phyloP scores from a whole-genome alignment of 352 stramenopile species.

The Saprolegnia diclina region DNA sequence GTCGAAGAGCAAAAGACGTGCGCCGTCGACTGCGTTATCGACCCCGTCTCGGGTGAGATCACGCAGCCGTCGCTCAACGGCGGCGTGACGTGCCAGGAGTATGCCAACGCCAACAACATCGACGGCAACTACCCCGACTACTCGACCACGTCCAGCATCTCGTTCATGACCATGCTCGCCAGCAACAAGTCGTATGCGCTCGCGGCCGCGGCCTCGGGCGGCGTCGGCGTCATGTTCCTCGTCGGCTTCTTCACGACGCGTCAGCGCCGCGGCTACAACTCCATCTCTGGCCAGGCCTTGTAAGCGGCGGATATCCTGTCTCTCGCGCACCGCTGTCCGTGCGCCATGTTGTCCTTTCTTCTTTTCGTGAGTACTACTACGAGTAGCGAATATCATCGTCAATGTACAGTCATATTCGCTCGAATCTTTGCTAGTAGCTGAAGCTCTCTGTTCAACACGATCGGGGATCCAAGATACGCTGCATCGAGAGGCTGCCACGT shows the following conservation, averaged over 20 bases:
- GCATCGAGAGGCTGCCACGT: too few relatives aligned
- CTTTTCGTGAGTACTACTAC: too few relatives aligned
- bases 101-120: background rate
- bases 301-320: background rate
- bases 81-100: background rate
- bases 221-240: constrained; percentile 17
- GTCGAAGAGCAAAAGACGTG: constrained; percentile 7
- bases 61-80: constrained; percentile 6
- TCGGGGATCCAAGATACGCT: too few relatives aligned
- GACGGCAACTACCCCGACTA: constrained; percentile 1
- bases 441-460: too few relatives aligned
- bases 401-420: too few relatives aligned
- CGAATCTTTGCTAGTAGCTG: too few relatives aligned
- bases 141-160: background rate
- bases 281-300: constrained; percentile 4
- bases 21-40: constrained; percentile 20
- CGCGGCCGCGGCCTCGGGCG: constrained; percentile 1
- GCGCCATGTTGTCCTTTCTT: too few relatives aligned
- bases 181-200: constrained; percentile 18
- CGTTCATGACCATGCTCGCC: constrained; percentile 17
- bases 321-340: too few relatives aligned
- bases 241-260: constrained; percentile 2
- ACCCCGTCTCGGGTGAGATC: constrained; percentile 1
- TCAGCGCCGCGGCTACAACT: constrained; percentile 16
- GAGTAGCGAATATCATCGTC: too few relatives aligned